Evolutionary conservation across 139 green algal genomes (phyloP).

Genomic region (Zygnema circumcarinatum): DNA sequence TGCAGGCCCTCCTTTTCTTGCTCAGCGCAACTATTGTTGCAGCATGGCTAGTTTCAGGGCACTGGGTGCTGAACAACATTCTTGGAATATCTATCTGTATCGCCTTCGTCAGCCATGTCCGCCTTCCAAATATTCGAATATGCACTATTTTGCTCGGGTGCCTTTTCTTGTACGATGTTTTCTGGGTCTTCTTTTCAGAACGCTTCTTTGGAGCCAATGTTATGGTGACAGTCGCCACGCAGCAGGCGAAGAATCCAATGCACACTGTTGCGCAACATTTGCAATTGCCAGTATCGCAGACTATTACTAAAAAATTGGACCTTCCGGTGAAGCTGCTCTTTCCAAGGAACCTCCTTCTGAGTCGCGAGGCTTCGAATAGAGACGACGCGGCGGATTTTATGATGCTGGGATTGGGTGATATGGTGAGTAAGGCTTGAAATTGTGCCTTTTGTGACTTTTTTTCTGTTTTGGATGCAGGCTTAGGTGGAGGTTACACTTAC

Average conservation of each 20-base stretch:
- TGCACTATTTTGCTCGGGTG: constrained; percentile 67
- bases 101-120: constrained; percentile 59
- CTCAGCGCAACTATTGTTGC: constrained; percentile 7
- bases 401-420: constrained; percentile 55
- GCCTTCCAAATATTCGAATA: constrained; percentile 55
- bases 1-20: constrained; percentile 29
- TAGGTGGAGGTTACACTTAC: no score
- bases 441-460: constrained; percentile 26
- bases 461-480: no score
- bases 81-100: constrained; percentile 53
- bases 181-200: constrained; percentile 84
- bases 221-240: constrained; percentile 82
- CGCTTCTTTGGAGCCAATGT: constrained; percentile 80
- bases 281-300: constrained; percentile 34
- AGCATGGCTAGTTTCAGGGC: constrained; percentile 48
- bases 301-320: constrained; percentile 59
- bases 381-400: constrained; percentile 34
- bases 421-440: no score
- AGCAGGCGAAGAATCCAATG: constrained; percentile 54
- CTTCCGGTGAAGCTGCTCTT: constrained; percentile 62
- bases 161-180: constrained; percentile 90
- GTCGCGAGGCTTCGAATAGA: background rate
- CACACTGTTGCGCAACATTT: constrained; percentile 52
- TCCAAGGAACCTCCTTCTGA: constrained; percentile 21
- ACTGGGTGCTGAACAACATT: constrained; percentile 62